Base-by-base conservation (phyloP, 176 grass and related monocot genomes). In the Tillandsia fasciculata region DNA sequence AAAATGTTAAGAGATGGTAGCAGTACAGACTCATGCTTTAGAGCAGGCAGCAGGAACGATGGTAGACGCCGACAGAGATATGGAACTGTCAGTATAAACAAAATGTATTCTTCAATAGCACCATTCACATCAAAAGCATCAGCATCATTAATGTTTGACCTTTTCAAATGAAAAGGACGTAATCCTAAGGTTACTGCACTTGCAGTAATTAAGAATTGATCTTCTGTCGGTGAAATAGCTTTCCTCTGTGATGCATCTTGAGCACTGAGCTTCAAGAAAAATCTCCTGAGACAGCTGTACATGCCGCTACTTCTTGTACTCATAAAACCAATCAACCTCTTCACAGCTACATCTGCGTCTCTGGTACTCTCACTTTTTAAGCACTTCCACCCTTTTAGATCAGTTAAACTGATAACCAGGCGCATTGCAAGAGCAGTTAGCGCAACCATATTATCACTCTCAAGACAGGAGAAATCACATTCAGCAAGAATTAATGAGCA, bases 101-200 rank as follows among this genome's bases (percentile, higher is more conserved):
- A 74, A 80, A 82, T 77, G 58, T 85, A 92, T 23, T 90, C 69
- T 64, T 81, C 80, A 72, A 84, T 84, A 72, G 81, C 79, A 64
- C 71, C 74, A 77, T 68, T 76, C 12, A 77, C 69, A 85, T 81
- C 76, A 83, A 64, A 65, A 63, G 11, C 71, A 63, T 53, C 72
- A 24, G 49, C 47, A 63, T 80, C 63, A 23, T 50, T 26, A 2
- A 52, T 78, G 20, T 71, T 76, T 52, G 49, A 57, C 74, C 54
- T 89, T 29, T 74, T 96, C 66, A 66, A 85, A 79, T 96, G 79
- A 72, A 96, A 92, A 61, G 93, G 88, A 12, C 88, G 86, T 82
- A 96, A 76, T 65, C 83, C 77, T 80, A 96, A 52, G 69, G 83
- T 96, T 26, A 96, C 66, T 61, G 85, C 93, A 83, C 93, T 92